Conservation (phyloP, 352 stramenopile genomes). For the Blastocystis sp. region DNA sequence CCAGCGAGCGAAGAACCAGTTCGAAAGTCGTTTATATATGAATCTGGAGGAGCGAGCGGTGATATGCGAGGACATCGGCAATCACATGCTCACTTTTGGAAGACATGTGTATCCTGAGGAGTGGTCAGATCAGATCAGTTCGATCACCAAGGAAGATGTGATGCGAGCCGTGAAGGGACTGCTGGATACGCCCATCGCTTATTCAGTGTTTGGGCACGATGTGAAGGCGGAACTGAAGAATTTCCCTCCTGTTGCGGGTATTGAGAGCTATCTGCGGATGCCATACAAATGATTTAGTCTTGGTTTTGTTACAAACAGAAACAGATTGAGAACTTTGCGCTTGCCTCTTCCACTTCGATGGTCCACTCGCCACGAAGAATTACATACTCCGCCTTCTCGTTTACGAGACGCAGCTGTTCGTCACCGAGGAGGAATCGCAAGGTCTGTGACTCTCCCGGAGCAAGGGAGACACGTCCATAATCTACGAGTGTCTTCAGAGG, state of each 20-base stretch:
- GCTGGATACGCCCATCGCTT: constrained; percentile 69
- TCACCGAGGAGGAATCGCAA: background rate
- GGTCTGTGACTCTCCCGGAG: background rate
- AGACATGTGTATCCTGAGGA: constrained; percentile 78
- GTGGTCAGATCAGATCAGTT: constrained; percentile 79
- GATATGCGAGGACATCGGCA: constrained; percentile 96
- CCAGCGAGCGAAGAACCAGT: constrained; percentile 91
- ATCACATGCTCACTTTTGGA: constrained; percentile 93
- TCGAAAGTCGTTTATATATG: constrained; percentile 96
- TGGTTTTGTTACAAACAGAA: constrained; percentile 27
- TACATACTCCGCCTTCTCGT: background rate
- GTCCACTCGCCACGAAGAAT: constrained; percentile 18
- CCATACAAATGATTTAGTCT: background rate
- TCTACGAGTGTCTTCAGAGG: constrained; percentile 69
- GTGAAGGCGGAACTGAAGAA: constrained; percentile 4
- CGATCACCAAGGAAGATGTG: constrained; percentile 77
- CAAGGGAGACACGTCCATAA: constrained; percentile 68
- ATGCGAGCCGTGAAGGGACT: constrained; percentile 74
- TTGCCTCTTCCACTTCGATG: background rate
- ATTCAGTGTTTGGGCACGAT: constrained; percentile 12
- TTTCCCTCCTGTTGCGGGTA: background rate
- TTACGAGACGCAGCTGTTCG: background rate
- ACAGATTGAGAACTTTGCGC: background rate
- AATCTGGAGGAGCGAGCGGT: constrained; percentile 95
- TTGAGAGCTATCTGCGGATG: constrained; percentile 7